phyloP scores from a whole-genome alignment of 1,284 basidiomycete species.

The Caloboletus inedulis region DNA sequence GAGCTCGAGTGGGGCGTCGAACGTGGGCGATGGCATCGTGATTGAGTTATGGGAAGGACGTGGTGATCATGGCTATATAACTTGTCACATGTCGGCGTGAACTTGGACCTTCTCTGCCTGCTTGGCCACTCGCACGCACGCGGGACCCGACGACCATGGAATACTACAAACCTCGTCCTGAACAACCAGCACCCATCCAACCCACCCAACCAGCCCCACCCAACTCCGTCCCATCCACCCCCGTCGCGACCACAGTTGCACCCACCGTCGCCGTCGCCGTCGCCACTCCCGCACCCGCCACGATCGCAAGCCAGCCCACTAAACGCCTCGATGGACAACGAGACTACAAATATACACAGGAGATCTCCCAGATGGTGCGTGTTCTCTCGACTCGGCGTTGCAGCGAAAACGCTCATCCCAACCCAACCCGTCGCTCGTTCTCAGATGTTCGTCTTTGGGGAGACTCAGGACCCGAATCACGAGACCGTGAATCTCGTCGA shows the following conservation, averaged over 20 bases:
- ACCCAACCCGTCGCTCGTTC: background rate
- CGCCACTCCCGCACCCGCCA: background rate
- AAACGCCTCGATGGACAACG: conserved; percentile 30
- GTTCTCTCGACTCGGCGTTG: background rate
- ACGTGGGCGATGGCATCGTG: conserved; percentile 20
- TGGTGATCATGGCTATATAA: background rate
- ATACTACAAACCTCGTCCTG: conserved; percentile 30
- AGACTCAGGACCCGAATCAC: conserved; percentile 84
- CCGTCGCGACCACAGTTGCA: conserved; percentile 13
- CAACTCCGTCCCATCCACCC: conserved; percentile 25
- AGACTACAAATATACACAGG: conserved; percentile 69
- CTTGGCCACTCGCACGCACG: background rate
- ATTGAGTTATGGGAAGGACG: background rate
- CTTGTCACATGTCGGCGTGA: too few relatives aligned
- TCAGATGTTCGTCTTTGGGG: conserved; percentile 96
- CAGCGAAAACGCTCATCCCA: background rate
- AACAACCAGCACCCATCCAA: conserved; percentile 24
- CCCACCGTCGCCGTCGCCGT: background rate
- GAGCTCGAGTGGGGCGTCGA: conserved; percentile 52
- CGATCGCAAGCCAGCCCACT: conserved; percentile 6
- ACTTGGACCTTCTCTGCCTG: too few relatives aligned
- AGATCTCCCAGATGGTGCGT: conserved; percentile 78
- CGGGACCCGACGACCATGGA: conserved; percentile 16
- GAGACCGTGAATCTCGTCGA: conserved; percentile 92
- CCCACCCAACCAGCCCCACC: conserved; percentile 14